phyloP scores from a whole-genome alignment of 2,329 filamentous ascomycete species.

The Xylariaceae sp. region DNA sequence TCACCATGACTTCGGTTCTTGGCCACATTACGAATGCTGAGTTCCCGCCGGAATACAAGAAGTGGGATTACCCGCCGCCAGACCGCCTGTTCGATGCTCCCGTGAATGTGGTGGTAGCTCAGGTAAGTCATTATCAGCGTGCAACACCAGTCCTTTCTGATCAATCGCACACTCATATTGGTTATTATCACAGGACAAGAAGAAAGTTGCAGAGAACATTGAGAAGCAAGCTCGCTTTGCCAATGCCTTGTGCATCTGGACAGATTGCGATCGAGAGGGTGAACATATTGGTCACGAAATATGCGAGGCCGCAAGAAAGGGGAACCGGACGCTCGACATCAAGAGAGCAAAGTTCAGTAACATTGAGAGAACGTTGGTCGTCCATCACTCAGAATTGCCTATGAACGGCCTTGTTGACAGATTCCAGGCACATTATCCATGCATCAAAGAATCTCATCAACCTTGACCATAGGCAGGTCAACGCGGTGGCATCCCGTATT shows the following conservation, averaged over 20 bases:
- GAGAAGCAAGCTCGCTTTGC: constrained; percentile 66
- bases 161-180: constrained; percentile 6
- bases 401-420: constrained; percentile 7
- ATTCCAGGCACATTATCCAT: constrained; percentile 69
- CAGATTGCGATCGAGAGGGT: constrained; percentile 95
- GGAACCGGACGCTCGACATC: constrained; percentile 68
- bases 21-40: constrained; percentile 82
- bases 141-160: not conserved
- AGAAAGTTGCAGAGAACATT: constrained; percentile 79
- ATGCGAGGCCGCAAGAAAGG: constrained; percentile 68
- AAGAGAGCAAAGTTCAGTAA: constrained; percentile 93
- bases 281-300: constrained; percentile 95
- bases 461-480: constrained; percentile 79
- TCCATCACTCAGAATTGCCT: not conserved
- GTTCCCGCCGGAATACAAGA: constrained; percentile 67
- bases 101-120: constrained; percentile 61
- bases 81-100: constrained; percentile 75
- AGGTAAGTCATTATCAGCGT: constrained; percentile 42
- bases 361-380: constrained; percentile 74
- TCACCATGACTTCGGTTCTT: constrained; percentile 89
- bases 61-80: constrained; percentile 78
- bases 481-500: constrained; percentile 82
- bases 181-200: constrained; percentile 57
- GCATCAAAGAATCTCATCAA: constrained; percentile 72
- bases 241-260: constrained; percentile 90